phyloP scores from a whole-genome alignment of 2,329 filamentous ascomycete genomes.

The Phaeosphaeria sp. region DNA sequence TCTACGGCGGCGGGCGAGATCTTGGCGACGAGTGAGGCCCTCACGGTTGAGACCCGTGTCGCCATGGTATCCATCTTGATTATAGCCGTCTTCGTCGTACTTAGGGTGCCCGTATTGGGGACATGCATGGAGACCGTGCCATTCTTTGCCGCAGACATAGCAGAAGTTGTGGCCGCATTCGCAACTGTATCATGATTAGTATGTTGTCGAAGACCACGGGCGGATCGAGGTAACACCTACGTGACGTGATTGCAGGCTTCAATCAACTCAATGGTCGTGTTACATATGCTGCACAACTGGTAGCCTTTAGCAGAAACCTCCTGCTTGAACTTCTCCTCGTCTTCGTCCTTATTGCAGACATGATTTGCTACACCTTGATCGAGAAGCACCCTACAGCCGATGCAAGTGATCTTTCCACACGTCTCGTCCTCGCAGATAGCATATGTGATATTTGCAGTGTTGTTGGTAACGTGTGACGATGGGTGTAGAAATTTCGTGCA shows the following conservation, averaged over 20 bases:
- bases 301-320: constrained; percentile 33
- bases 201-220: not conserved
- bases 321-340: constrained; percentile 32
- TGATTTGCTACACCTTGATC: constrained; percentile 15
- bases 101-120: constrained; percentile 32
- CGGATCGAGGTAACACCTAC: constrained; percentile 8
- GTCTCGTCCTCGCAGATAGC: constrained; percentile 27
- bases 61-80: constrained; percentile 39
- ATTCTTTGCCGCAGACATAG: constrained; percentile 41
- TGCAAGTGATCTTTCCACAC: constrained; percentile 32
- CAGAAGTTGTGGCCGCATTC: constrained; percentile 40
- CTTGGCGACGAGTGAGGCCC: constrained; percentile 25
- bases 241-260: constrained; percentile 46
- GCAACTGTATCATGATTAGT: constrained; percentile 19
- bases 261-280: constrained; percentile 31
- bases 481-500: constrained; percentile 35
- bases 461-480: constrained; percentile 20
- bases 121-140: constrained; percentile 38
- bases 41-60: constrained; percentile 33
- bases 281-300: constrained; percentile 35
- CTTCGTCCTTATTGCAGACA: constrained; percentile 26
- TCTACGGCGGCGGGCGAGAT: constrained; percentile 3
- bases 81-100: constrained; percentile 42
- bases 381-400: constrained; percentile 29
- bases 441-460: constrained; percentile 16